Evolutionary conservation across 139 green algal genomes (phyloP).

Genomic region (Chlorella sp.): DNA sequence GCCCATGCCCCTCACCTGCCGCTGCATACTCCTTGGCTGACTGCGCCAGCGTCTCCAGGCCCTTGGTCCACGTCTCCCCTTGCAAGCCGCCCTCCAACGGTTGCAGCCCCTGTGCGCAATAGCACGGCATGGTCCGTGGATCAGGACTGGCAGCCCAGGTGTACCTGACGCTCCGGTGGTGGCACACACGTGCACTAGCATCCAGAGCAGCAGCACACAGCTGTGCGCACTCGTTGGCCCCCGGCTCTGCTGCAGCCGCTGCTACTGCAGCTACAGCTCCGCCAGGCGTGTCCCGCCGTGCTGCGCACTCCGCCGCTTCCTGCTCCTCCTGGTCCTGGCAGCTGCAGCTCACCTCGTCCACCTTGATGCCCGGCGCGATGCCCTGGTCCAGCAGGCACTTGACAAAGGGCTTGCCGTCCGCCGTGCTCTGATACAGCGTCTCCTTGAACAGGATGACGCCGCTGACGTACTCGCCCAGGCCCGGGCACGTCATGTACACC

Average conservation of each 20-base stretch:
- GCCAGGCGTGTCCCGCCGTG: too few relatives aligned
- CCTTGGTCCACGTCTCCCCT: slow-evolving; percentile 82
- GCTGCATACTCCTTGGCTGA: slow-evolving; percentile 57
- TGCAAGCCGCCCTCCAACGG: slow-evolving; percentile 49
- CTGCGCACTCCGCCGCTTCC: too few relatives aligned
- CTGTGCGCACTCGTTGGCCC: too few relatives aligned
- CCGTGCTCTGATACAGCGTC: slow-evolving; percentile 66
- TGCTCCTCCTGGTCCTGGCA: background rate
- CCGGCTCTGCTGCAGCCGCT: too few relatives aligned
- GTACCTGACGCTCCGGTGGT: too few relatives aligned
- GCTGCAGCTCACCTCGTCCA: slow-evolving; percentile 53
- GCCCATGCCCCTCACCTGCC: slow-evolving; percentile 25
- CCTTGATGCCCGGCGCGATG: slow-evolving; percentile 81
- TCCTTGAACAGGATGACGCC: slow-evolving; percentile 93
- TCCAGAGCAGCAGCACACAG: too few relatives aligned
- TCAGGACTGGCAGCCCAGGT: too few relatives aligned
- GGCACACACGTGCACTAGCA: too few relatives aligned
- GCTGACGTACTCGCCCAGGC: slow-evolving; percentile 57
- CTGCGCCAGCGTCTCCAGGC: slow-evolving; percentile 69
- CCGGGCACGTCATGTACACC: slow-evolving; percentile 55
- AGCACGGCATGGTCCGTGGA: too few relatives aligned
- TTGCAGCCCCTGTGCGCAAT: slow-evolving; percentile 70
- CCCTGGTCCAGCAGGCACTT: slow-evolving; percentile 55
- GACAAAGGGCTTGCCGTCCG: slow-evolving; percentile 62
- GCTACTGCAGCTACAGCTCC: too few relatives aligned